These are phyloP conservation scores for Fusarium fujikuroi DNA, from an alignment of 2,329 filamentous ascomycete species.

Conservation along the genomic window DNA sequence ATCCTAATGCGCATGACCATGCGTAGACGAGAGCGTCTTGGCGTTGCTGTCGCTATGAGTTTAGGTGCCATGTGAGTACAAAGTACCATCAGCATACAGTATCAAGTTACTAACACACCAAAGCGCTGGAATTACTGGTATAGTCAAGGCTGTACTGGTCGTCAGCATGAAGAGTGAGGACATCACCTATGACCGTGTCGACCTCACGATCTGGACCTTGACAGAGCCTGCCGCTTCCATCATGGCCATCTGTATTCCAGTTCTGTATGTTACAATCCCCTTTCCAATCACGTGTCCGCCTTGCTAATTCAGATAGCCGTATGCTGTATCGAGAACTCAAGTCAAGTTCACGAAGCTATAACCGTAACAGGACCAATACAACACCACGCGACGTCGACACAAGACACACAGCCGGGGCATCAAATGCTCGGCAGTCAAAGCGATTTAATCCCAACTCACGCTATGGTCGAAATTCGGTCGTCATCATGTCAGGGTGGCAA, in stretches of 20 bases:
- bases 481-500: conserved; percentile 50
- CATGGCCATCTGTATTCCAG: conserved; percentile 50
- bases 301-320: conserved; percentile 38
- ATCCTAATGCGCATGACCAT: conserved; percentile 49
- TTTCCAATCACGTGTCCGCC: accelerated
- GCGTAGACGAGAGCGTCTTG: conserved; percentile 48
- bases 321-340: conserved; percentile 51
- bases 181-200: conserved; percentile 49
- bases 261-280: conserved; percentile 41
- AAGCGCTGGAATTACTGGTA: conserved; percentile 48
- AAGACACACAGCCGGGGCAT: conserved; percentile 2
- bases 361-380: conserved; percentile 38
- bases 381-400: conserved; percentile 12
- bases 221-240: conserved; percentile 51
- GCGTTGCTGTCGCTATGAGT: conserved; percentile 51
- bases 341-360: conserved; percentile 45
- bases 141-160: conserved; percentile 50
- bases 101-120: background rate
- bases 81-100: accelerated
- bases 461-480: conserved; percentile 46
- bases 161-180: conserved; percentile 48
- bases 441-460: conserved; percentile 31
- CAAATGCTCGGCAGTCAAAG: conserved; percentile 27
- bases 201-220: conserved; percentile 51
- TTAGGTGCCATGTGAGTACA: conserved; percentile 47